Evolutionary conservation across 306 rosid genomes (phyloP).

Genomic region (Arachis stenosperma): DNA sequence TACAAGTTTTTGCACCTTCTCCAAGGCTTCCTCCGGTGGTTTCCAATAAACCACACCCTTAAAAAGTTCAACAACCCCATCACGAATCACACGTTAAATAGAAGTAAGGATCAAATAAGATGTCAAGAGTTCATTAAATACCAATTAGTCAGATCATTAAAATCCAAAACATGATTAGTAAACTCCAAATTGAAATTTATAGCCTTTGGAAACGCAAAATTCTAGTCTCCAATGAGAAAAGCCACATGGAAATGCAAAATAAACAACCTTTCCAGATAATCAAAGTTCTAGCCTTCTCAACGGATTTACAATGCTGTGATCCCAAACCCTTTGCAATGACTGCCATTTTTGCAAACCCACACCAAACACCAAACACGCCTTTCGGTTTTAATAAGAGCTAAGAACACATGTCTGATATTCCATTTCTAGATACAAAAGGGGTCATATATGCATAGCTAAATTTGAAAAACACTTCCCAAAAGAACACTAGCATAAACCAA

Average conservation of each 20-base stretch:
- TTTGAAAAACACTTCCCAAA: background rate
- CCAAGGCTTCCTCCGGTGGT: slow-evolving; percentile 85
- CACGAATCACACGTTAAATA: slow-evolving; percentile 10
- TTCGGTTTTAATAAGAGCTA: background rate
- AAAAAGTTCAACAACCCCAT: slow-evolving; percentile 34
- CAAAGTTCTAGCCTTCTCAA: slow-evolving; percentile 26
- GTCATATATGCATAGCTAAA: background rate
- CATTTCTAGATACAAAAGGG: background rate
- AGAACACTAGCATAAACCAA: background rate
- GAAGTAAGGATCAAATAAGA: slow-evolving; percentile 15
- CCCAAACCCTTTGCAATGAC: background rate
- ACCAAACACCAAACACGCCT: slow-evolving; percentile 1
- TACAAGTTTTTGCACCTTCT: slow-evolving; percentile 80
- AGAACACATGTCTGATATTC: slow-evolving; percentile 10
- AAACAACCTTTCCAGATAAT: background rate
- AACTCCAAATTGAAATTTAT: background rate
- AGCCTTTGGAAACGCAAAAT: background rate
- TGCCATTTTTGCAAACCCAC: background rate
- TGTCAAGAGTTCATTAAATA: background rate
- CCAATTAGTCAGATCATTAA: background rate
- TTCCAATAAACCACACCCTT: slow-evolving; percentile 98
- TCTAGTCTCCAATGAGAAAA: slow-evolving; percentile 22
- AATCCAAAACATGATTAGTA: background rate
- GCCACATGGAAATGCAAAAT: background rate
- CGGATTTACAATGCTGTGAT: slow-evolving; percentile 15